phyloP scores from a whole-genome alignment of 2,329 filamentous ascomycete genomes.

The Colletotrichum filicis region DNA sequence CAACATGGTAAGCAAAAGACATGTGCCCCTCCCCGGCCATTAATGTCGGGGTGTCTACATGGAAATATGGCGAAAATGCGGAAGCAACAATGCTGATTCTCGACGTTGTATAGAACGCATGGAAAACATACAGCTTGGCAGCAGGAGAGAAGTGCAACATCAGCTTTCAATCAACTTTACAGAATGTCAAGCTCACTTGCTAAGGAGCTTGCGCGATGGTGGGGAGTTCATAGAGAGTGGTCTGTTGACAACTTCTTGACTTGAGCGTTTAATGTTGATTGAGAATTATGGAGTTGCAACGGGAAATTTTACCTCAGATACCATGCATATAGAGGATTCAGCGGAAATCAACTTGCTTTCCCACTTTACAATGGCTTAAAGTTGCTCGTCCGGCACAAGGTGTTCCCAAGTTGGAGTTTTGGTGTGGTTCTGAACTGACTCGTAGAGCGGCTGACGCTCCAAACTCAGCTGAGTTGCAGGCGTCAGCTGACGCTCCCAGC shows the following conservation, averaged over 20 bases:
- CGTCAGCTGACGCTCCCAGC: background rate
- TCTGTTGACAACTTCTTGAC: too few relatives aligned
- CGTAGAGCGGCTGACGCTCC: background rate
- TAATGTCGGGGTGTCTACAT: too few relatives aligned
- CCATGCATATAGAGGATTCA: background rate
- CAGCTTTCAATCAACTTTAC: background rate
- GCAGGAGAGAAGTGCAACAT: constrained; percentile 1
- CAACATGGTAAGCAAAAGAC: background rate
- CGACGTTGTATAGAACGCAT: background rate
- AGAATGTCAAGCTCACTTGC: constrained; percentile 10
- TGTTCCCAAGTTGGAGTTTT: background rate
- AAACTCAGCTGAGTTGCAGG: background rate
- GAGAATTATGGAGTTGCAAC: too few relatives aligned
- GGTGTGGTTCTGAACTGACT: background rate
- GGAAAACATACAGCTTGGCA: background rate
- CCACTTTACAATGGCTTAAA: background rate
- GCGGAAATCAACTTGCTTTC: background rate
- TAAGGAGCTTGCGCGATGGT: background rate
- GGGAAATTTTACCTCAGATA: too few relatives aligned
- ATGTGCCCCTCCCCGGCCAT: background rate
- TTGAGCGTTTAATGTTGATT: too few relatives aligned
- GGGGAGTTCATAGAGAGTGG: too few relatives aligned
- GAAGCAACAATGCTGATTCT: background rate
- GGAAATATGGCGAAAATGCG: background rate
- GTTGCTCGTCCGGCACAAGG: background rate